phyloP scores from a whole-genome alignment of 2,329 filamentous ascomycete species.

The Boeremia lycopersici region DNA sequence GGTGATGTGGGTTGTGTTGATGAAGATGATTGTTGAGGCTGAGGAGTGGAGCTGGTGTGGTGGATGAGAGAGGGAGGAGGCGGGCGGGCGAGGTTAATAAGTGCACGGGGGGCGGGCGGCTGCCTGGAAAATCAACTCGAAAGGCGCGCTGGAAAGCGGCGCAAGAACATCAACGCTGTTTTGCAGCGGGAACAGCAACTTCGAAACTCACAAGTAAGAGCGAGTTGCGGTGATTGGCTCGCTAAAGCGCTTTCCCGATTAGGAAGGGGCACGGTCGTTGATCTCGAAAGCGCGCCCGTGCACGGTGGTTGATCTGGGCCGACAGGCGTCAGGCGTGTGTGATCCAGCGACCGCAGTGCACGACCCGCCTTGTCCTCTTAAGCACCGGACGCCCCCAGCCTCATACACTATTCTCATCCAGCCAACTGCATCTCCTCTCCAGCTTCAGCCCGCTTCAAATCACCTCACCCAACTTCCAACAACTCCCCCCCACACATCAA shows the following conservation, averaged over 20 bases:
- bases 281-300: slow-evolving; percentile 41
- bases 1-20: slow-evolving; percentile 12
- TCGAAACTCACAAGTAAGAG: slow-evolving; percentile 28
- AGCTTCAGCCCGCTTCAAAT: slow-evolving; percentile 20
- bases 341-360: slow-evolving; percentile 31
- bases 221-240: slow-evolving; percentile 28
- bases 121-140: slow-evolving; percentile 44
- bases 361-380: slow-evolving; percentile 34
- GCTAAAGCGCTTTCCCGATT: slow-evolving; percentile 28
- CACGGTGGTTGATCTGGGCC: slow-evolving; percentile 39
- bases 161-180: slow-evolving; percentile 36
- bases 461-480: slow-evolving; percentile 27
- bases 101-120: slow-evolving; percentile 40
- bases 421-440: slow-evolving; percentile 21
- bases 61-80: slow-evolving; percentile 44
- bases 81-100: slow-evolving; percentile 49
- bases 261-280: slow-evolving; percentile 40
- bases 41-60: slow-evolving; percentile 40
- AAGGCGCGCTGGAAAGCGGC: slow-evolving; percentile 33
- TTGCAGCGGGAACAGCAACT: slow-evolving; percentile 31
- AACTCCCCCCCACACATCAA: slow-evolving; percentile 44
- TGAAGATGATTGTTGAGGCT: slow-evolving; percentile 17
- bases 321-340: slow-evolving; percentile 31
- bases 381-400: slow-evolving; percentile 28
- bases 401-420: slow-evolving; percentile 21